A percentile compares a stretch with the other conserved stretches of the same genome.
Evolutionary conservation across 2,329 filamentous ascomycete species (phyloP).

Genomic region (Aureobasidium pullulans): DNA sequence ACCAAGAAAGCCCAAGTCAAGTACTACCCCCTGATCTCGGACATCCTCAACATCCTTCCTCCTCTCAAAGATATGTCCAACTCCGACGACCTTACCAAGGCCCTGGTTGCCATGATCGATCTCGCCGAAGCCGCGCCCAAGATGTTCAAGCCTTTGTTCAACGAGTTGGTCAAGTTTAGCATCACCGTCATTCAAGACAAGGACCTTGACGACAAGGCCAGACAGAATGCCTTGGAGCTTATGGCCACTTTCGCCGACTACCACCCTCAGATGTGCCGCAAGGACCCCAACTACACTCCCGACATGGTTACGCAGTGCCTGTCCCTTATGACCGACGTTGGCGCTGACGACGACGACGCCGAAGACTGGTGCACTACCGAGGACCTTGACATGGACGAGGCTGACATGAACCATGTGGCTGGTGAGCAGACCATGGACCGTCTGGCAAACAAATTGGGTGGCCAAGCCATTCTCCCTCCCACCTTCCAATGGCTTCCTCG

Average conservation of each 20-base stretch:
- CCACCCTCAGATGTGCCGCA: slow-evolving; percentile 87
- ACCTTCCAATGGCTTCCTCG: slow-evolving; percentile 95
- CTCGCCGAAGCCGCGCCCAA: slow-evolving; percentile 89
- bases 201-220: slow-evolving; percentile 78
- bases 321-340: slow-evolving; percentile 96
- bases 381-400: slow-evolving; percentile 92
- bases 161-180: slow-evolving; percentile 84
- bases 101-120: slow-evolving; percentile 85
- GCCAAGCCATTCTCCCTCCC: slow-evolving; percentile 81
- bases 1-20: slow-evolving; percentile 81
- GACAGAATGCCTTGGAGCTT: slow-evolving; percentile 91
- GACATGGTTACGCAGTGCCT: slow-evolving; percentile 99
- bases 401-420: slow-evolving; percentile 92
- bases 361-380: slow-evolving; percentile 88
- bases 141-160: slow-evolving; percentile 96
- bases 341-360: slow-evolving; percentile 88
- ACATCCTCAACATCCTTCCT: slow-evolving; percentile 88
- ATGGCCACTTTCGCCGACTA: slow-evolving; percentile 98
- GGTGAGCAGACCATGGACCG: slow-evolving; percentile 98
- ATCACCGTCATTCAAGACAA: slow-evolving; percentile 94
- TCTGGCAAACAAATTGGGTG: slow-evolving; percentile 92
- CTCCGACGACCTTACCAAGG: slow-evolving; percentile 83
- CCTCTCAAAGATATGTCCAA: slow-evolving; percentile 89
- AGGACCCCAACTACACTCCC: slow-evolving; percentile 81
- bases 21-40: slow-evolving; percentile 79